phyloP scores from a whole-genome alignment of 1,284 basidiomycete genomes.

The Spongispora temasekensis region DNA sequence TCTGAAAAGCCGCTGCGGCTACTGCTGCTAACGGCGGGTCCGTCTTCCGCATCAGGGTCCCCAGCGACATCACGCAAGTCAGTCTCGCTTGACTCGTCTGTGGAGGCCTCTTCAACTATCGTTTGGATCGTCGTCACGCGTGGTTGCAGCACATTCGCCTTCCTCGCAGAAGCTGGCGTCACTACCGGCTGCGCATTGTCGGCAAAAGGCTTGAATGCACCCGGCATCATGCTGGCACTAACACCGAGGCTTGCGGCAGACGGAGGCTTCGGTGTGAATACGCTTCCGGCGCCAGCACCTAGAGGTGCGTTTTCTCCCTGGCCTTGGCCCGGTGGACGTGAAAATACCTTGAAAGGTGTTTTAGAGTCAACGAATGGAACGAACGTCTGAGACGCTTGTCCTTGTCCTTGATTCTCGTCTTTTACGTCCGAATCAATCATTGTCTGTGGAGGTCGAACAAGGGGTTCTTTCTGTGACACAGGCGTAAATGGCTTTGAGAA shows the following conservation, averaged over 20 bases:
- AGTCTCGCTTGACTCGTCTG: conserved; percentile 36
- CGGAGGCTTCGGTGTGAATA: conserved; percentile 49
- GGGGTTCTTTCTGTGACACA: conserved; percentile 42
- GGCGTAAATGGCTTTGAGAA: conserved; percentile 68
- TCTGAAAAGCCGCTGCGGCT: conserved; percentile 36
- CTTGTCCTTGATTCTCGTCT: conserved; percentile 18
- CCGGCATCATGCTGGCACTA: conserved; percentile 5
- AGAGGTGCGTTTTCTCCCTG: conserved; percentile 39
- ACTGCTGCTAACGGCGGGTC: conserved; percentile 23
- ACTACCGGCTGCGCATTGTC: conserved; percentile 40
- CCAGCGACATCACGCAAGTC: conserved; percentile 20
- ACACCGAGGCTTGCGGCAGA: conserved; percentile 9
- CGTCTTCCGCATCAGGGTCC: conserved; percentile 31
- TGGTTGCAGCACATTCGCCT: conserved; percentile 21
- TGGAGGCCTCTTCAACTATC: conserved; percentile 30
- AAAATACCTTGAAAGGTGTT: conserved; percentile 73
- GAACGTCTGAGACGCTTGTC: conserved; percentile 38
- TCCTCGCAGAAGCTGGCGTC: conserved; percentile 26
- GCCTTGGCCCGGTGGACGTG: conserved; percentile 50
- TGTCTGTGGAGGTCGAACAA: conserved; percentile 27
- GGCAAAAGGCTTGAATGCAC: conserved; percentile 48
- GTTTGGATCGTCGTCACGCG: conserved; percentile 22
- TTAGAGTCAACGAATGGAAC: conserved; percentile 54
- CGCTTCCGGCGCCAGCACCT: conserved; percentile 20
- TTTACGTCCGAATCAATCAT: conserved; percentile 23